These are phyloP conservation scores for Pleurotus sapidus DNA, from an alignment of 768 basidiomycete genomes.

Conservation along the genomic window DNA sequence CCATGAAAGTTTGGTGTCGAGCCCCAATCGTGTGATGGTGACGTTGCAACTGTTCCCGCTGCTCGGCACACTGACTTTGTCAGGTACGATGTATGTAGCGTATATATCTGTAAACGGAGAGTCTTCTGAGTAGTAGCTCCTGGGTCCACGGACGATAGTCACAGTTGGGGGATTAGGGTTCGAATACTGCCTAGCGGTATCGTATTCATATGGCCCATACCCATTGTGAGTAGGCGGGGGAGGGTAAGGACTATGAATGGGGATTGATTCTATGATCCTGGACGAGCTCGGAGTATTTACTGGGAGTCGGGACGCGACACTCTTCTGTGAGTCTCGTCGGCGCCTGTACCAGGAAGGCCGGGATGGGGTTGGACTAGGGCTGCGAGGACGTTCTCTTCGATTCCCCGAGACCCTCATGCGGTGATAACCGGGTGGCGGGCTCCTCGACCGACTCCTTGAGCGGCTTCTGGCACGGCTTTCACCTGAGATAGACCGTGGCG, in stretches of 20 bases:
- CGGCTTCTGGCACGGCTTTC: background rate
- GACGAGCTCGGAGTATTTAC: too few relatives aligned
- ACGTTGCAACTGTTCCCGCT: slow-evolving; percentile 32
- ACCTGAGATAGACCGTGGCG: too few relatives aligned
- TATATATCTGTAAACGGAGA: slow-evolving; percentile 9
- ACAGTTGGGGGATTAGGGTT: too few relatives aligned
- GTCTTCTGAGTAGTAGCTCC: too few relatives aligned
- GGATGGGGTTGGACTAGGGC: background rate
- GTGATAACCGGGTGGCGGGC: background rate
- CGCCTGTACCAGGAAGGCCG: too few relatives aligned
- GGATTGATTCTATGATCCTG: too few relatives aligned
- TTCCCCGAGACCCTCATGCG: background rate
- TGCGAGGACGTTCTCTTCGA: background rate
- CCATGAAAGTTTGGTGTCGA: background rate
- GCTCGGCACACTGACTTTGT: slow-evolving; percentile 37
- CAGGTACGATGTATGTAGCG: slow-evolving; percentile 41
- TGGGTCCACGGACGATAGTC: too few relatives aligned
- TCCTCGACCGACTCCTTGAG: background rate
- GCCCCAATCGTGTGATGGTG: slow-evolving; percentile 10
- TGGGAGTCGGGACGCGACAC: too few relatives aligned
- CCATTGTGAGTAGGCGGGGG: too few relatives aligned
- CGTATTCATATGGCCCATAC: too few relatives aligned
- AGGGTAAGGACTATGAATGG: background rate
- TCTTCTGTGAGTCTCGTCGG: too few relatives aligned
- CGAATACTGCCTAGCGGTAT: too few relatives aligned